phyloP scores from a whole-genome alignment of 2,329 filamentous ascomycete species.

The Lecanicillium sp. region DNA sequence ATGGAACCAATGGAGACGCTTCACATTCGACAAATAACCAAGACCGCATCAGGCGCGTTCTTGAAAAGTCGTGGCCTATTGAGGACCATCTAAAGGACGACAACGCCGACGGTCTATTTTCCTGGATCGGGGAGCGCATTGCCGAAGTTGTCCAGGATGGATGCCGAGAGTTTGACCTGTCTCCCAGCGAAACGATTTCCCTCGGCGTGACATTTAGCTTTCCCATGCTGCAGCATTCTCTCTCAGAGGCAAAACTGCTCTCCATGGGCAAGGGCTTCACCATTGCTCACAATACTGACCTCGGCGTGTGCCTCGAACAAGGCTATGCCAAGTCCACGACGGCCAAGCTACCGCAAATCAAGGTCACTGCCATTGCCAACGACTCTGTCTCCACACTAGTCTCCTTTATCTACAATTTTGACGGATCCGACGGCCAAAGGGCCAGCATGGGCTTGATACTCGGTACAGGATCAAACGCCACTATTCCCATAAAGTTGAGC shows the following conservation, averaged over 20 bases:
- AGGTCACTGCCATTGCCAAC: conserved; percentile 70
- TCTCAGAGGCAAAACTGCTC: conserved; percentile 56
- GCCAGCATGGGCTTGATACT: conserved; percentile 75
- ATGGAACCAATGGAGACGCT: not conserved
- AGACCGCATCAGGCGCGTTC: conserved; percentile 43
- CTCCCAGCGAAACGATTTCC: conserved; percentile 39
- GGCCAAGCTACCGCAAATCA: conserved; percentile 51
- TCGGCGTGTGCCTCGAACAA: conserved; percentile 48
- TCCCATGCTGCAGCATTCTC: conserved; percentile 55
- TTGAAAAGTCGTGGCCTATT: conserved; percentile 70
- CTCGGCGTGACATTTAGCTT: conserved; percentile 66
- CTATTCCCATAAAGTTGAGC: conserved; percentile 59
- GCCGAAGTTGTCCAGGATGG: conserved; percentile 61
- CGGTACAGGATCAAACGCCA: conserved; percentile 75
- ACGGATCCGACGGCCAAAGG: conserved; percentile 50
- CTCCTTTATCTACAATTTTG: conserved; percentile 66
- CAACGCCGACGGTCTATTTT: conserved; percentile 65
- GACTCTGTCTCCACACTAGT: conserved; percentile 74
- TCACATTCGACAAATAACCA: conserved; percentile 8
- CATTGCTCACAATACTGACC: conserved; percentile 50
- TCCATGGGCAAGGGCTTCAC: conserved; percentile 65
- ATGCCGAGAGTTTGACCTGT: conserved; percentile 32
- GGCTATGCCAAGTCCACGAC: conserved; percentile 48
- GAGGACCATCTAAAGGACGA: conserved; percentile 64
- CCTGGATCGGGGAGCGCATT: conserved; percentile 75